Evolutionary conservation across 192 early-diverging fungal species (phyloP).

Genomic region (Coemansia sp.): DNA sequence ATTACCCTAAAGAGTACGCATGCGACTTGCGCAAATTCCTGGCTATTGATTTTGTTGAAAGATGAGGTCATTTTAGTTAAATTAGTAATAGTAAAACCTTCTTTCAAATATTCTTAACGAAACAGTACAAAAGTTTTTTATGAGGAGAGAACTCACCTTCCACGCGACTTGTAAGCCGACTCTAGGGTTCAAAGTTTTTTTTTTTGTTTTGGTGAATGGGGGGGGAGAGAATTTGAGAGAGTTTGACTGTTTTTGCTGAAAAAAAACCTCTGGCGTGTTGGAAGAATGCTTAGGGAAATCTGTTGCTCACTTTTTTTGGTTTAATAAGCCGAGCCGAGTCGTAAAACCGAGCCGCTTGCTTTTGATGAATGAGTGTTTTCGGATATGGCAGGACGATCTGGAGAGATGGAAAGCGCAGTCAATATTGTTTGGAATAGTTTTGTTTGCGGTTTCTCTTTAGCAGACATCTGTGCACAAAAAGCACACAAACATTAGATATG

Average conservation of each 20-base stretch:
- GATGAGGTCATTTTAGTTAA: no score
- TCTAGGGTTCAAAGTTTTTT: neutral
- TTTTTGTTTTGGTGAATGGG: neutral
- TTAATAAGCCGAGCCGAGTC: neutral
- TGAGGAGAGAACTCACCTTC: neutral
- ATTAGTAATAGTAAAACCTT: no score
- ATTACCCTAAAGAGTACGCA: neutral
- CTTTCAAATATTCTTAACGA: neutral
- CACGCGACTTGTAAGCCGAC: neutral
- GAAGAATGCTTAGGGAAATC: neutral
- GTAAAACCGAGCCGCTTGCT: neutral
- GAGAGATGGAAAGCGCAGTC: neutral
- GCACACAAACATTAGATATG: neutral
- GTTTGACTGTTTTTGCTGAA: neutral
- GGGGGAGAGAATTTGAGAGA: neutral
- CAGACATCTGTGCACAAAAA: no score
- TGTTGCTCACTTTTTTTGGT: neutral
- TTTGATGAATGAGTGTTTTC: neutral
- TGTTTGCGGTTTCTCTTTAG: no score
- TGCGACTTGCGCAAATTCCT: neutral
- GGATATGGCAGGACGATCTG: neutral
- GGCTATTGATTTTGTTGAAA: neutral
- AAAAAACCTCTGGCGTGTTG: neutral
- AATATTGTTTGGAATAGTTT: neutral
- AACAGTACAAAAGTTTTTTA: no score